Percentiles rank a stretch among this genome's conserved stretches.
These are phyloP conservation scores for Termitomyces heimii DNA, from an alignment of 768 basidiomycete species.

Conservation along the genomic window DNA sequence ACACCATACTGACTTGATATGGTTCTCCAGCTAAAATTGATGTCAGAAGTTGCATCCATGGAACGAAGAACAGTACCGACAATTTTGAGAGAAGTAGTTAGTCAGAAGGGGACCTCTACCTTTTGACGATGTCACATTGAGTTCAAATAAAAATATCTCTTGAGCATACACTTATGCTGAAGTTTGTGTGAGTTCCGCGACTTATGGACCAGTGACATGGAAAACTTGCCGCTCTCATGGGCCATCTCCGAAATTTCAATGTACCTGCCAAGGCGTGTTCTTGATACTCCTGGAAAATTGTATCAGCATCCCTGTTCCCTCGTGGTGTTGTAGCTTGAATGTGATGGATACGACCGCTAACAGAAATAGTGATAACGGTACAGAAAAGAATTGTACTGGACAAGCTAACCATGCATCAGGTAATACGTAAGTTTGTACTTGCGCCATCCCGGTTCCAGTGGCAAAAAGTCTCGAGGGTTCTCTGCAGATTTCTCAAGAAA, in stretches of 20 bases:
- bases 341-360: slow-evolving; percentile 60
- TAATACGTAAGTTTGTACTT: slow-evolving; percentile 42
- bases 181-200: not conserved
- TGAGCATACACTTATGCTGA: slow-evolving; percentile 61
- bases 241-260: slow-evolving; percentile 66
- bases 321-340: slow-evolving; percentile 36
- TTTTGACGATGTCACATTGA: slow-evolving; percentile 19
- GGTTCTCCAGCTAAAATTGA: slow-evolving; percentile 61
- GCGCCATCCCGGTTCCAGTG: slow-evolving; percentile 17
- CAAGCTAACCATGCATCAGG: slow-evolving; percentile 38
- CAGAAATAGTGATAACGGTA: not conserved
- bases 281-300: slow-evolving; percentile 64
- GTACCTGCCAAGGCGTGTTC: slow-evolving; percentile 48
- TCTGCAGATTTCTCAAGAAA: slow-evolving; percentile 24
- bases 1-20: slow-evolving; percentile 52
- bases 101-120: slow-evolving; percentile 68
- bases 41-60: not conserved
- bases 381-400: not conserved
- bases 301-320: slow-evolving; percentile 43
- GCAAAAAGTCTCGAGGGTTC: slow-evolving; percentile 17
- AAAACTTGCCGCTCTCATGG: slow-evolving; percentile 53
- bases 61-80: slow-evolving; percentile 31
- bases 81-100: slow-evolving; percentile 83
- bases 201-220: not conserved
- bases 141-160: not conserved